phyloP scores from a whole-genome alignment of 2,329 filamentous ascomycete species.

The Parastagonospora nodorum region DNA sequence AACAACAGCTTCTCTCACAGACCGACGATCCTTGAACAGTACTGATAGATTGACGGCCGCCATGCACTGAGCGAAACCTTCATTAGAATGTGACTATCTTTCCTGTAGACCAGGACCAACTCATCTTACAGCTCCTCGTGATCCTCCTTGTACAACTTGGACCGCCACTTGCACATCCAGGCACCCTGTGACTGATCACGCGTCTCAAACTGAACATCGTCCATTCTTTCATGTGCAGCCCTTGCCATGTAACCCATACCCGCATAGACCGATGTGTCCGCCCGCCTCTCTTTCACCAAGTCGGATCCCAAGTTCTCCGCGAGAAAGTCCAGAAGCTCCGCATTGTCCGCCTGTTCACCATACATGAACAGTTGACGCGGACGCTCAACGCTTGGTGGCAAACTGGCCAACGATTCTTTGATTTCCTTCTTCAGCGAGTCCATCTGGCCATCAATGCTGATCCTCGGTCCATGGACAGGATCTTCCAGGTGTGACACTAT shows the following conservation, averaged over 20 bases:
- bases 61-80: too few relatives aligned
- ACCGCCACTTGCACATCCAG: slow-evolving; percentile 9
- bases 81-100: too few relatives aligned
- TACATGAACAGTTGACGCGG: slow-evolving; percentile 12
- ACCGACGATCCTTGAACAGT: too few relatives aligned
- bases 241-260: slow-evolving; percentile 4
- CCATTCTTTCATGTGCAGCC: slow-evolving; percentile 1
- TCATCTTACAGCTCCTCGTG: not conserved
- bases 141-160: slow-evolving; percentile 2
- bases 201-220: slow-evolving; percentile 4
- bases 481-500: slow-evolving; percentile 7
- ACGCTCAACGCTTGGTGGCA: slow-evolving; percentile 1
- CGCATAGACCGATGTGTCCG: slow-evolving; percentile 10
- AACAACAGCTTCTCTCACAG: too few relatives aligned
- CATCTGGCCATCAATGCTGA: slow-evolving; percentile 4
- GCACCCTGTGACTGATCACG: not conserved
- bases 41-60: too few relatives aligned
- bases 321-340: slow-evolving; percentile 4
- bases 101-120: too few relatives aligned
- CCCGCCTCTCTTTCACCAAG: slow-evolving; percentile 6
- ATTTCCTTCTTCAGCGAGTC: slow-evolving; percentile 4
- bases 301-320: not conserved
- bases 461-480: slow-evolving; percentile 2
- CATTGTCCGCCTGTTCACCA: slow-evolving; percentile 11
- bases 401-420: slow-evolving; percentile 5